Evolutionary conservation across 164 flowering plant genomes (phyloP).

Genomic region (Chimonanthus salicifolius): DNA sequence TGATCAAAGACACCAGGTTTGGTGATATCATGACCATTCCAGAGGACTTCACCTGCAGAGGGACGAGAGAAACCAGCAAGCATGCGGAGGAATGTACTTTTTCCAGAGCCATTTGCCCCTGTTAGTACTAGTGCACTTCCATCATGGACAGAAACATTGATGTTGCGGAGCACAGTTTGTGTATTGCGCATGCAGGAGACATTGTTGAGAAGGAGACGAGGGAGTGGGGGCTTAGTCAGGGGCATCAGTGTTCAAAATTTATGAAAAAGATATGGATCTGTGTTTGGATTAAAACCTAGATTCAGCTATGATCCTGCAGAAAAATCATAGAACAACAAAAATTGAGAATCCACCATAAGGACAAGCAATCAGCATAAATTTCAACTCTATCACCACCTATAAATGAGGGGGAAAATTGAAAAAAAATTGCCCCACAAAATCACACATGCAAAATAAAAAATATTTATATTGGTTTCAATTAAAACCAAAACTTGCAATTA

Average conservation of each 20-base stretch:
- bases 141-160: slow-evolving; percentile 70
- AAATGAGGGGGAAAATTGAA: no score
- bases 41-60: slow-evolving; percentile 80
- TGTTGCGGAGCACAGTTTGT: slow-evolving; percentile 67
- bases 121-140: slow-evolving; percentile 81
- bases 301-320: no score
- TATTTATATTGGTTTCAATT: no score
- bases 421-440: no score
- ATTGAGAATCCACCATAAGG: not conserved
- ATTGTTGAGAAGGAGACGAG: slow-evolving; percentile 70
- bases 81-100: slow-evolving; percentile 83
- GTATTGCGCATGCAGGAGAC: slow-evolving; percentile 94
- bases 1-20: slow-evolving; percentile 72
- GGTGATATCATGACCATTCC: slow-evolving; percentile 86
- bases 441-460: no score
- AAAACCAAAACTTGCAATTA: no score
- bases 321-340: not conserved
- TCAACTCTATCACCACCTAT: not conserved
- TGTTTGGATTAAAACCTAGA: not conserved
- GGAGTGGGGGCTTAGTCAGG: slow-evolving; percentile 55
- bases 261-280: no score
- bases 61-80: slow-evolving; percentile 82
- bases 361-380: not conserved
- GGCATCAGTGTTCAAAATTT: slow-evolving; percentile 30
- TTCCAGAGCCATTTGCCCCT: slow-evolving; percentile 86